Percentiles rank a stretch among this genome's conserved stretches.
Conservation (phyloP, 768 basidiomycete genomes). For the Chiua virens region DNA sequence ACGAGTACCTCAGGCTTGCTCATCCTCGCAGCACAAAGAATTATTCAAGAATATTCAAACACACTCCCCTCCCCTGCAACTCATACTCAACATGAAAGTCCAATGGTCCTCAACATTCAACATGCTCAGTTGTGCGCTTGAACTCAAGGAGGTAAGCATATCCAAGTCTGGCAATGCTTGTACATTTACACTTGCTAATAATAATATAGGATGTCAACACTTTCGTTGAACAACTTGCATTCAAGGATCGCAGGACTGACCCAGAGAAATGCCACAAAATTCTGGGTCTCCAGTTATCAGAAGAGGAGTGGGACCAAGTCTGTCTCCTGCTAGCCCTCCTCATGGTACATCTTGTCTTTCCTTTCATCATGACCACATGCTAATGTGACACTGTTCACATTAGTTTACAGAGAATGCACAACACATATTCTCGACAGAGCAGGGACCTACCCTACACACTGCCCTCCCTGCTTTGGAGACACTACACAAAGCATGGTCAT, state of each 20-base stretch:
- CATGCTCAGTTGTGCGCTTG: no score
- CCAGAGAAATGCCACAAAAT: not conserved
- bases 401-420: slow-evolving; percentile 9
- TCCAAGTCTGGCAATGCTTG: not conserved
- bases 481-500: no score
- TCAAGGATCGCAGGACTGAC: not conserved
- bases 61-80: no score
- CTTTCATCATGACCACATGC: not conserved
- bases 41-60: no score
- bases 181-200: not conserved
- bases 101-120: no score
- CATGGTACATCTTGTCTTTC: not conserved
- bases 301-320: slow-evolving; percentile 4
- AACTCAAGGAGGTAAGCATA: slow-evolving; percentile 6
- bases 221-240: not conserved
- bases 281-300: not conserved
- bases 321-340: not conserved
- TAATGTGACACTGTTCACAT: not conserved
- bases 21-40: no score
- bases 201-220: slow-evolving; percentile 7
- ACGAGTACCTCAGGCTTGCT: no score
- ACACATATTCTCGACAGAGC: slow-evolving; percentile 5
- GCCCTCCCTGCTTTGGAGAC: no score
- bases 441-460: not conserved
- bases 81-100: no score